Base-by-base conservation (phyloP, 2,329 filamentous ascomycete genomes). In the Cadophora sp. region DNA sequence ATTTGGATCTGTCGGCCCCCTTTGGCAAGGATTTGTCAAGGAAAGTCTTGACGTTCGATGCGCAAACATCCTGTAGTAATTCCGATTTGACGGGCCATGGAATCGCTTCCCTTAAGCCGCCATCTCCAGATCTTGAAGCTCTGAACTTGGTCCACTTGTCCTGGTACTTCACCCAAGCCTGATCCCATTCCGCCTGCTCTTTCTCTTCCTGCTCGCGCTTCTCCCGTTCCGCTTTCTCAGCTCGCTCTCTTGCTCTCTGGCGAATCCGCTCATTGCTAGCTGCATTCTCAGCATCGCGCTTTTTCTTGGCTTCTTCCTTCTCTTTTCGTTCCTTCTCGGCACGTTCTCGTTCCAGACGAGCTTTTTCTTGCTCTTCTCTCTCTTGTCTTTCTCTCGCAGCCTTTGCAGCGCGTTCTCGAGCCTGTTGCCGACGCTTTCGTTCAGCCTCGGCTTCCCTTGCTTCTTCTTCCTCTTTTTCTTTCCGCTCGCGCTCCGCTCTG, bases 21-120 rank as follows among this genome's bases (percentile, higher is more conserved):
- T 46, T 66, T 19, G 65, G 64, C 14, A 65, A 31, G 14, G 69
- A 65, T 4, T 63, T 70, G 50, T 69, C 12, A 12, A 70, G 61
- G 43, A 73, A 73, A 9, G 63, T 63, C 31, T 59, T 65, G 22
- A 71, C 71, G 46, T 60, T 65, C 12, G 66, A 70, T 51, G 34
- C 56, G 5, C 56, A 64, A 26, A 72, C 68, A 27, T 73, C 69
- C 0, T n/a, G 9, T 29, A 66, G 67, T 16, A 31, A 48, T 46
- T 69, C 71, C 9, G 71, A 71, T 55, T 65, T 70, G 53, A 71
- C 71, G 1, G 69, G 71, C 71, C 71, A 73, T n/a, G 69, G 71
- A 27, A 69, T 70, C 7, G 46, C 50, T 19, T 68, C 62, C 40
- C 60, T 59, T 4, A 67, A 27, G 46, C 34, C 50, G 37, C 3